Conservation (phyloP, 768 basidiomycete species). For the Rhizopogon sp. region DNA sequence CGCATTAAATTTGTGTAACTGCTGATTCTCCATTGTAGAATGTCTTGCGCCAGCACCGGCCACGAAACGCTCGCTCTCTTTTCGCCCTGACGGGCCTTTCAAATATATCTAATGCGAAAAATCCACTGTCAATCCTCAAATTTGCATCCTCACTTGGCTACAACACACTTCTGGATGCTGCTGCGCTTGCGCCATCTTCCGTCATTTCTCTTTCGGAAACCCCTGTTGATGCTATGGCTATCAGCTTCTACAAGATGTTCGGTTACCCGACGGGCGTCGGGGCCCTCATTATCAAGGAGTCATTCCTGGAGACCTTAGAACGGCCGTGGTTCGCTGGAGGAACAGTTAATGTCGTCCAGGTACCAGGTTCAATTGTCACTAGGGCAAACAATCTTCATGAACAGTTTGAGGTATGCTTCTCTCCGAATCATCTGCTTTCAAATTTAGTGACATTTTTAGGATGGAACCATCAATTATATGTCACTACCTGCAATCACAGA, state of each 20-base stretch:
- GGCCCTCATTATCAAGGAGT: conserved; percentile 69
- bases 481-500: conserved; percentile 73
- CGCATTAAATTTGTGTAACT: conserved; percentile 2
- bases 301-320: conserved; percentile 53
- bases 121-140: conserved; percentile 55
- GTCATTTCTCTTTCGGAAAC: conserved; percentile 58
- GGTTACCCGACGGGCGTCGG: conserved; percentile 85
- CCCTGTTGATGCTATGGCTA: conserved; percentile 75
- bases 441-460: conserved; percentile 37
- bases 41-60: conserved; percentile 46
- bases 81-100: conserved; percentile 79
- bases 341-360: conserved; percentile 78
- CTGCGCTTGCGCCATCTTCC: conserved; percentile 74
- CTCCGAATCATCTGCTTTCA: background rate
- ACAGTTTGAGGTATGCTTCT: conserved; percentile 63
- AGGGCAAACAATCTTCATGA: conserved; percentile 56
- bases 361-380: conserved; percentile 68
- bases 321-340: conserved; percentile 87
- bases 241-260: conserved; percentile 90
- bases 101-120: conserved; percentile 76
- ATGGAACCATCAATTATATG: conserved; percentile 82
- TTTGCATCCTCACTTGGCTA: conserved; percentile 69
- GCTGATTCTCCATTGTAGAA: conserved; percentile 33
- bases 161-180: conserved; percentile 74
- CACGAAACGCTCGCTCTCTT: conserved; percentile 47